These are phyloP conservation scores for Tetracladium setigerum DNA, from an alignment of 495 filamentous ascomycete genomes.

Conservation along the genomic window DNA sequence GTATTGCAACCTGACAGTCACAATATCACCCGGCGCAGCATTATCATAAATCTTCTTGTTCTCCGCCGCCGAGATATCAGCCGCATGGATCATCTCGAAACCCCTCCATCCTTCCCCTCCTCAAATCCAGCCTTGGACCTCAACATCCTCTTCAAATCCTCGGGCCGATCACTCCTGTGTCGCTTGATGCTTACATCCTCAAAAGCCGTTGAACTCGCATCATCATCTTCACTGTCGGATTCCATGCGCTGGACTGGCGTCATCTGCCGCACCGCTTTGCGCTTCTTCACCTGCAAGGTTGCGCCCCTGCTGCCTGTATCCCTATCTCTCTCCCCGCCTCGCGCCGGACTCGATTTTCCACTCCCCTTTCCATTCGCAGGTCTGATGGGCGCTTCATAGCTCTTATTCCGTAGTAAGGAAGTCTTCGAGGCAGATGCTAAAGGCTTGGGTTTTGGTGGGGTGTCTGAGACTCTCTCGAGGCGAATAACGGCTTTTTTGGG, in stretches of 20 bases:
- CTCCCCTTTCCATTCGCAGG: too few relatives aligned
- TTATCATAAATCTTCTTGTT: slow-evolving; percentile 38
- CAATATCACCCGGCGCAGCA: slow-evolving; percentile 35
- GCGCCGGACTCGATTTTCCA: too few relatives aligned
- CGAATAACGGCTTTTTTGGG: neutral
- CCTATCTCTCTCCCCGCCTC: too few relatives aligned
- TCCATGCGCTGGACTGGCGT: slow-evolving; percentile 7
- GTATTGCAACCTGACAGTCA: slow-evolving; percentile 55
- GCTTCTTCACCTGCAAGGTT: slow-evolving; percentile 1
- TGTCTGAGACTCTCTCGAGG: neutral
- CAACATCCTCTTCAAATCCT: slow-evolving; percentile 51
- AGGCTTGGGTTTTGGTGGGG: too few relatives aligned
- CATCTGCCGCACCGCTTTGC: slow-evolving; percentile 9
- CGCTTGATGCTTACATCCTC: slow-evolving; percentile 26
- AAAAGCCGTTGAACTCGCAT: slow-evolving; percentile 20
- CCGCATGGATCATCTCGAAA: slow-evolving; percentile 57
- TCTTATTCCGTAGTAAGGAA: too few relatives aligned
- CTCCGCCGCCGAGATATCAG: slow-evolving; percentile 50
- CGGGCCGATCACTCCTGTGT: slow-evolving; percentile 19
- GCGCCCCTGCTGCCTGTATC: too few relatives aligned
- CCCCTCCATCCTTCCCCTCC: slow-evolving; percentile 35
- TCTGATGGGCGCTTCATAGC: too few relatives aligned
- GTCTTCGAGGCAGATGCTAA: too few relatives aligned
- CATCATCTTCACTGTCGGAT: slow-evolving; percentile 13
- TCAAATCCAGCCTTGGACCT: slow-evolving; percentile 55